Evolutionary conservation across 192 early-diverging fungal species (phyloP).

Genomic region (Entophlyctis helioformis): DNA sequence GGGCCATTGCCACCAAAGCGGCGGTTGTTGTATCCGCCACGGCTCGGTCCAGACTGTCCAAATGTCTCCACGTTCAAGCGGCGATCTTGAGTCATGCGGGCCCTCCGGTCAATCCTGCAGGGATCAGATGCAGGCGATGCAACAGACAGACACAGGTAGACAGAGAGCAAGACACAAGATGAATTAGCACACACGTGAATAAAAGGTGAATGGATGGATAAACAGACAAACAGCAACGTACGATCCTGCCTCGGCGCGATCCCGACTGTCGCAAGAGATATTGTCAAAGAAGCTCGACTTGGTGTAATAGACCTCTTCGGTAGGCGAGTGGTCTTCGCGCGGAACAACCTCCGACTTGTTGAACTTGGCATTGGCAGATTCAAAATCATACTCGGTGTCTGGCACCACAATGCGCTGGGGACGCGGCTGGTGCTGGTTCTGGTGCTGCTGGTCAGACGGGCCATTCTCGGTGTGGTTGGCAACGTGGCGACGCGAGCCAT

Average conservation of each 20-base stretch:
- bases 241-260: slow-evolving; percentile 56
- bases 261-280: slow-evolving; percentile 93
- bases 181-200: background rate
- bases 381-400: slow-evolving; percentile 89
- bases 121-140: background rate
- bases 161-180: background rate
- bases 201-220: background rate
- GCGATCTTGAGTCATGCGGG: slow-evolving; percentile 74
- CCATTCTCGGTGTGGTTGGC: slow-evolving; percentile 23
- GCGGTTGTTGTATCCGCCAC: slow-evolving; percentile 12
- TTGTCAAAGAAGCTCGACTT: slow-evolving; percentile 93
- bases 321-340: slow-evolving; percentile 16
- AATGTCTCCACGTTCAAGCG: slow-evolving; percentile 93
- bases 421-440: slow-evolving; percentile 3
- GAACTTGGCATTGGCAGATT: slow-evolving; percentile 89
- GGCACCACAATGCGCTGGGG: slow-evolving; percentile 42
- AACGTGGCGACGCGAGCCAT: slow-evolving; percentile 23
- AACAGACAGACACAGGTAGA: background rate
- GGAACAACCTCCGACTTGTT: slow-evolving; percentile 73
- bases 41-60: slow-evolving; percentile 53
- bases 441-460: slow-evolving; percentile 12
- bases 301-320: slow-evolving; percentile 47
- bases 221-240: slow-evolving; percentile 15
- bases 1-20: slow-evolving; percentile 12
- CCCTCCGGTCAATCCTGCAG: slow-evolving; percentile 40